These are phyloP conservation scores for Pterulicium gracile DNA, from an alignment of 1,284 basidiomycete species.

Conservation along the genomic window DNA sequence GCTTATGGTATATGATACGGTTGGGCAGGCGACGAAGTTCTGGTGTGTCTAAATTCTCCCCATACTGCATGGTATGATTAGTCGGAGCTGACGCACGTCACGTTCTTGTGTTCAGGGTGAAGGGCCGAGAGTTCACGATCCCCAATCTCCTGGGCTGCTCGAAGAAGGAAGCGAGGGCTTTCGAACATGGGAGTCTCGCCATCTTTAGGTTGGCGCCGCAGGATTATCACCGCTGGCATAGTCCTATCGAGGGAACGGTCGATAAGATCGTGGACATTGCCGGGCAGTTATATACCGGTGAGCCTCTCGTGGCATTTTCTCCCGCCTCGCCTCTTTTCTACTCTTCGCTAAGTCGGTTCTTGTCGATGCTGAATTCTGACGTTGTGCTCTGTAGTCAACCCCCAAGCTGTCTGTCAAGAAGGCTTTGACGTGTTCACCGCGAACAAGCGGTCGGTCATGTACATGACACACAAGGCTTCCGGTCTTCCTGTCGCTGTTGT, in stretches of 20 bases:
- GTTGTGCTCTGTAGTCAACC: constrained; percentile 44
- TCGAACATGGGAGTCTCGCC: constrained; percentile 42
- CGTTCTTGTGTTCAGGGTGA: constrained; percentile 41
- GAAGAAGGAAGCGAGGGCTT: constrained; percentile 26
- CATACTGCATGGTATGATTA: neutral
- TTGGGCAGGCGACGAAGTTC: constrained; percentile 52
- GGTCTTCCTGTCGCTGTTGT: constrained; percentile 43
- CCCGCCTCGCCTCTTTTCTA: too few species aligned
- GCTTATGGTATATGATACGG: constrained; percentile 54
- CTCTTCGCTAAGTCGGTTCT: too few species aligned
- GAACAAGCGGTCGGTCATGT: constrained; percentile 54
- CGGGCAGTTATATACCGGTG: constrained; percentile 51
- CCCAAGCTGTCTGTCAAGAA: constrained; percentile 68
- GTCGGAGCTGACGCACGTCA: neutral
- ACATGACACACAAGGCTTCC: constrained; percentile 34
- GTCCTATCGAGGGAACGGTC: constrained; percentile 54
- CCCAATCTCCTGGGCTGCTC: constrained; percentile 42
- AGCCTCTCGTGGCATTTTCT: too few species aligned
- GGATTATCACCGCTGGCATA: constrained; percentile 84
- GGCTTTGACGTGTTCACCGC: constrained; percentile 66
- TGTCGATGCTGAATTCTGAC: neutral
- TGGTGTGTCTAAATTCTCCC: constrained; percentile 31
- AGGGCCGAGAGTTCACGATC: constrained; percentile 65
- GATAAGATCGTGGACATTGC: constrained; percentile 38
- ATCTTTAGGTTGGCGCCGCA: constrained; percentile 72